These are phyloP conservation scores for Spirogloea muscicola DNA, from an alignment of 139 green algal genomes.

Conservation along the genomic window DNA sequence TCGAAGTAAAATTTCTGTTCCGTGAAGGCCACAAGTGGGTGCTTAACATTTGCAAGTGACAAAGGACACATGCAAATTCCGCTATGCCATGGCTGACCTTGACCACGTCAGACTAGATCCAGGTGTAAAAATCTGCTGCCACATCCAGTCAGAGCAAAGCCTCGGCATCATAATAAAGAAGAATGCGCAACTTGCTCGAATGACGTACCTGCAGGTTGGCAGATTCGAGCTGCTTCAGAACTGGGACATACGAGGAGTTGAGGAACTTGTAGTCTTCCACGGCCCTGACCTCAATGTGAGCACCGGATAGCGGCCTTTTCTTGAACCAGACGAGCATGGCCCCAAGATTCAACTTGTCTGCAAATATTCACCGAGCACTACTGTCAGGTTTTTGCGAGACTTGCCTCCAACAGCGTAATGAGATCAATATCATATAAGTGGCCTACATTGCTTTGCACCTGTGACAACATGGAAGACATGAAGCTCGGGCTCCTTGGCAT, in stretches of 20 bases:
- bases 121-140: neutral
- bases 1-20: neutral
- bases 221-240: conserved; percentile 37
- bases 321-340: neutral
- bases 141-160: too few species aligned
- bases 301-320: neutral
- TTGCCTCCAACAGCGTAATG: too few species aligned
- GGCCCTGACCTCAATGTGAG: conserved; percentile 18
- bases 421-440: too few species aligned
- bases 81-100: too few species aligned
- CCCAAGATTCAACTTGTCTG: neutral
- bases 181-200: too few species aligned
- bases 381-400: neutral
- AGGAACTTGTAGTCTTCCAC: conserved; percentile 45
- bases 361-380: neutral
- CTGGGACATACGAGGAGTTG: conserved; percentile 44
- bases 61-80: too few species aligned
- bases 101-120: too few species aligned
- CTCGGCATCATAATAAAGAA: too few species aligned
- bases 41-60: too few species aligned
- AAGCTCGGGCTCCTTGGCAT: conserved; percentile 3
- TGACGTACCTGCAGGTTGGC: conserved; percentile 39
- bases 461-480: conserved; percentile 38
- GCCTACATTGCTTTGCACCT: conserved; percentile 3
- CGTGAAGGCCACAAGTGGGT: too few species aligned